Conservation (phyloP, 1,284 basidiomycete genomes). For the Trametes pubescens region DNA sequence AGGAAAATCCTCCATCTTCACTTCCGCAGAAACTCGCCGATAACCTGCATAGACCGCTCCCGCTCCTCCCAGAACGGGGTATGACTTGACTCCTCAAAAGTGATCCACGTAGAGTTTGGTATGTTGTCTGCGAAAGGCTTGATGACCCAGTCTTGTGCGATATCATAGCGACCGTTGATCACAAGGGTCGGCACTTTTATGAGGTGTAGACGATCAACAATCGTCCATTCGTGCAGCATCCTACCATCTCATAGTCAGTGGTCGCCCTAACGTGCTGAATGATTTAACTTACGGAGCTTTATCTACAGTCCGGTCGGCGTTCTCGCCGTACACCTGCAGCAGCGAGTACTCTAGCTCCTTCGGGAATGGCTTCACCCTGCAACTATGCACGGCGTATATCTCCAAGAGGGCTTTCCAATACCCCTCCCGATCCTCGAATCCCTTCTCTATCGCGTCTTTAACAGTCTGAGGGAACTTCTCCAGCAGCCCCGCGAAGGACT, state of each 20-base stretch:
- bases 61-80: constrained; percentile 39
- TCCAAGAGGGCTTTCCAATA: constrained; percentile 36
- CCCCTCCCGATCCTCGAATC: constrained; percentile 35
- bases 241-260: constrained; percentile 6
- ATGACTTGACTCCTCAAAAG: constrained; percentile 39
- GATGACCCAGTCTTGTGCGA: constrained; percentile 38
- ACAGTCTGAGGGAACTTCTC: constrained; percentile 36
- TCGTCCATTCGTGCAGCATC: constrained; percentile 37
- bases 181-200: constrained; percentile 40
- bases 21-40: constrained; percentile 29
- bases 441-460: constrained; percentile 34
- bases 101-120: constrained; percentile 37
- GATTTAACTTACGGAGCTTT: constrained; percentile 26
- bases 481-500: constrained; percentile 30
- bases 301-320: constrained; percentile 36
- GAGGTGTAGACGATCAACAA: constrained; percentile 36
- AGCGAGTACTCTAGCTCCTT: constrained; percentile 33
- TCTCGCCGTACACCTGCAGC: constrained; percentile 20
- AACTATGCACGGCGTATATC: constrained; percentile 36
- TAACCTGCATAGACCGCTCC: constrained; percentile 31
- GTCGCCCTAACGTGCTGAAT: no score
- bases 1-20: no score
- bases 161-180: constrained; percentile 39
- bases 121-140: constrained; percentile 36
- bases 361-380: constrained; percentile 36